A percentile compares a stretch with the other conserved stretches of the same genome.
Conservation (phyloP, 352 stramenopile species). For the Pythium apleroticum region DNA sequence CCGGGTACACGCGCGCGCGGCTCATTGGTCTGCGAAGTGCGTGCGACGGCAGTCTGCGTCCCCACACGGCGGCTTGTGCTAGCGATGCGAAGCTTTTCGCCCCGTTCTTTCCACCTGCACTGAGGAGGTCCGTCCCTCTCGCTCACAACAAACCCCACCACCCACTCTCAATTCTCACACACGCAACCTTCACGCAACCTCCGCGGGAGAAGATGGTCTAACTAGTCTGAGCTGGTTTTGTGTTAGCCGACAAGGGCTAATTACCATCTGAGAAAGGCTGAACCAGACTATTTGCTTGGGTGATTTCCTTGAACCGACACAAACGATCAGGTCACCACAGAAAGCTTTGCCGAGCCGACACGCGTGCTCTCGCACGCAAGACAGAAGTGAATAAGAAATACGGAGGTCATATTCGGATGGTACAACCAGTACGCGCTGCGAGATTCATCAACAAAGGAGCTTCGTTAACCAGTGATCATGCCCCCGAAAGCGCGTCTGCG, state of each 20-base stretch:
- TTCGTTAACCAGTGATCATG: background rate
- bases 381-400: background rate
- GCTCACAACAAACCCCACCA: conserved; percentile 11
- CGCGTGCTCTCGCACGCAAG: background rate
- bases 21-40: conserved; percentile 40
- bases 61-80: conserved; percentile 8
- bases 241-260: background rate
- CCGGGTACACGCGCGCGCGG: conserved; percentile 89
- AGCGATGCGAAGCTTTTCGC: background rate
- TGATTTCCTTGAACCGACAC: background rate
- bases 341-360: too few species aligned
- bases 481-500: background rate
- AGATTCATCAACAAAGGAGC: background rate
- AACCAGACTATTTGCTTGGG: background rate
- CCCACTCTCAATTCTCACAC: conserved; percentile 6
- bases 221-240: background rate
- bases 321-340: background rate
- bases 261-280: background rate
- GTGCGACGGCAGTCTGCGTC: conserved; percentile 7
- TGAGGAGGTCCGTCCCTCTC: background rate
- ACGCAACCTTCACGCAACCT: conserved; percentile 19
- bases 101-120: conserved; percentile 4
- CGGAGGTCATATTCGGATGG: background rate
- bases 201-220: background rate
- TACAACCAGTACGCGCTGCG: background rate